Evolutionary conservation across 2,329 filamentous ascomycete genomes (phyloP).

Genomic region (Monosporascus sp.): DNA sequence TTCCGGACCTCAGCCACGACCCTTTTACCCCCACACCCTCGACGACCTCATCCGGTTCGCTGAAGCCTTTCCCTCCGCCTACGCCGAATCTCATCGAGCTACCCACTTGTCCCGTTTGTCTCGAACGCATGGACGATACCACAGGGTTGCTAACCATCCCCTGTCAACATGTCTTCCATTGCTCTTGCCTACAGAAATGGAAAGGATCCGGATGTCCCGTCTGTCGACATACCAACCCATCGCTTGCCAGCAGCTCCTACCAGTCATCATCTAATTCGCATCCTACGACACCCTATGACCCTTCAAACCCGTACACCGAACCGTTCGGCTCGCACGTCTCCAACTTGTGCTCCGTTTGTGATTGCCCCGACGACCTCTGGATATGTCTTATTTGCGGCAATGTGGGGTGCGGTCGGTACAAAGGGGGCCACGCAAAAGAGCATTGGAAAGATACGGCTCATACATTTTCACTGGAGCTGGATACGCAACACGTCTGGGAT

Average conservation of each 20-base stretch:
- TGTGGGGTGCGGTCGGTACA: slow-evolving; percentile 90
- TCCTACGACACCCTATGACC: slow-evolving; percentile 31
- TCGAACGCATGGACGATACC: slow-evolving; percentile 97
- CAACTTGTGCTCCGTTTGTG: slow-evolving; percentile 77
- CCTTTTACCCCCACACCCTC: slow-evolving; percentile 52
- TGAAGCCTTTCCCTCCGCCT: slow-evolving; percentile 57
- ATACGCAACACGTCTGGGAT: slow-evolving; percentile 96
- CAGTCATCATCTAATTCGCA: slow-evolving; percentile 14
- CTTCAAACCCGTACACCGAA: slow-evolving; percentile 43
- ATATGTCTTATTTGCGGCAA: slow-evolving; percentile 91
- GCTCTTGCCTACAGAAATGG: slow-evolving; percentile 94
- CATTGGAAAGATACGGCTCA: slow-evolving; percentile 89
- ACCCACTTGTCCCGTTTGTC: slow-evolving; percentile 91
- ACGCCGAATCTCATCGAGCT: slow-evolving; percentile 85
- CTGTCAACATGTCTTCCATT: slow-evolving; percentile 97
- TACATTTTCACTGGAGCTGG: slow-evolving; percentile 86
- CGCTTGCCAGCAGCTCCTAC: slow-evolving; percentile 13
- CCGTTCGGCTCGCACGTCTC: slow-evolving; percentile 56
- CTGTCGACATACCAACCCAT: slow-evolving; percentile 73
- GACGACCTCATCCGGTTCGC: slow-evolving; percentile 32
- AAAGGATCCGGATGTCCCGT: slow-evolving; percentile 90
- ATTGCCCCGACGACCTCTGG: slow-evolving; percentile 80
- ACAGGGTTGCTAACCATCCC: slow-evolving; percentile 92
- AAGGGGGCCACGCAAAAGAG: slow-evolving; percentile 85
- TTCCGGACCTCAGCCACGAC: slow-evolving; percentile 58